Evolutionary conservation across 2,329 filamentous ascomycete species (phyloP), one percentile per base, ranked within the genome.

Genomic region (Fonsecaea multimorphosa): DNA sequence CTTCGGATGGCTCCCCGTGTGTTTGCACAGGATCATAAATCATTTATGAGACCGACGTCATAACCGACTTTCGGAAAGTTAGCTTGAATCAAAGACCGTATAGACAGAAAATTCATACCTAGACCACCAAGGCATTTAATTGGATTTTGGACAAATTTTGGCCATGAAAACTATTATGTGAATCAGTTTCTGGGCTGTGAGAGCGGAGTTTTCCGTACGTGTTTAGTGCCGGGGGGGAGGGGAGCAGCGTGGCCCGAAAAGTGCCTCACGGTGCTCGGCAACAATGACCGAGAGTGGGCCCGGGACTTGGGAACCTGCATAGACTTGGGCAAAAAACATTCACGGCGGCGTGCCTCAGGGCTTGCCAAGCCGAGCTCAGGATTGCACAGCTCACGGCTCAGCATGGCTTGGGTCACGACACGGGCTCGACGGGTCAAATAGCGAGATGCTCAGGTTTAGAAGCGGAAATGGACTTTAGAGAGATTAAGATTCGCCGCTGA

Each of bases 31-130:
- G 60, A 63, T 63, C 53, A 55, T 56, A 56, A 56, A 27, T 46
- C 22, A 51, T 63, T 56, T 63, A 63, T 63, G 60, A 63, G 60
- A 63, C 60, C 60, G 60, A 63, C 60, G 60, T 63, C 51, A 63
- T 63, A 63, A 63, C 60, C 60, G 58, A 61, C 58, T 61, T 61
- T 61, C 34, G 44, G 29, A 61, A 54, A 61, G 58, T 61, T 53
- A 61, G 44, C 58, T 61, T 61, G 58, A 53, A 61, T 53, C 31
- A 61, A 61, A 36, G 58, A 61, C 11, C n/a, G 12, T 61, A 9
- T 19, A 53, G 58, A 61, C 34, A 29, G 58, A 61, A 61, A 53
- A 61, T 61, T n/a, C 58, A 53, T 61, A 61, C 58, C 58, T 61
- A 61, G 58, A 61, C 58, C 58, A 61, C 58, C 58, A 61, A 38